Base-by-base conservation (phyloP, 2,329 filamentous ascomycete genomes). In the Epichloe gansuensis region DNA sequence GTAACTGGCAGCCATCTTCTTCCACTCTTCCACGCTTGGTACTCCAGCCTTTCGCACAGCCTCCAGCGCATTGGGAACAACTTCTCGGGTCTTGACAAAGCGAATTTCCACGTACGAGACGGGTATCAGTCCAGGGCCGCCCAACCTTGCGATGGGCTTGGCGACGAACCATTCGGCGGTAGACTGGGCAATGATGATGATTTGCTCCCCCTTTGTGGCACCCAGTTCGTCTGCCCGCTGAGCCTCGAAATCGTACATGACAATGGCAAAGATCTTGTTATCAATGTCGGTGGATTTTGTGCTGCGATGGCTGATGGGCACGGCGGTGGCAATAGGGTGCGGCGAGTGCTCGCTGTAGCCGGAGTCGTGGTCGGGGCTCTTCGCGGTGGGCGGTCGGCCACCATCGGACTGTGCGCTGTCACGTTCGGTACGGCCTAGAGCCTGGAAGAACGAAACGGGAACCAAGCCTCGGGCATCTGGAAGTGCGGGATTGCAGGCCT, bases 131-230 rank as follows among this genome's bases (percentile, higher is more conserved):
- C 93, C 93, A 1, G 93, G 93, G 1, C 93, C 93, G 43, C 93
- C 93, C n/a, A 98, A 76, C 58, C 93, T 80, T 56, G 90, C 91
- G 65, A 98, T 98, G n/a, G 93, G 93, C 70, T 98, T 98, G 49
- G 93, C 93, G 55, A 98, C 91, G 64, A 97, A 97, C 93, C 93
- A 98, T 69, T 98, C 93, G 5, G 91, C 89, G 63, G 97, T 97
- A 6, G 91, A 97, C 68, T 97, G 93, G 44, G 93, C 93, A 65
- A 97, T 97, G 51, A 98, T 90, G 58, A 98, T 96, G 63, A 98
- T 96, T 50, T 90, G 88, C 70, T 98, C 93, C 53, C 90, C 91
- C 46, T 89, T 86, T 68, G 95, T 94, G 47, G 93, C 93, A 59
- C 96, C 90, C 53, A 98, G 71, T 70, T 98, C 93, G 67, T 98